Conservation (phyloP, 805 yeast species). For the Pichia exigua region DNA sequence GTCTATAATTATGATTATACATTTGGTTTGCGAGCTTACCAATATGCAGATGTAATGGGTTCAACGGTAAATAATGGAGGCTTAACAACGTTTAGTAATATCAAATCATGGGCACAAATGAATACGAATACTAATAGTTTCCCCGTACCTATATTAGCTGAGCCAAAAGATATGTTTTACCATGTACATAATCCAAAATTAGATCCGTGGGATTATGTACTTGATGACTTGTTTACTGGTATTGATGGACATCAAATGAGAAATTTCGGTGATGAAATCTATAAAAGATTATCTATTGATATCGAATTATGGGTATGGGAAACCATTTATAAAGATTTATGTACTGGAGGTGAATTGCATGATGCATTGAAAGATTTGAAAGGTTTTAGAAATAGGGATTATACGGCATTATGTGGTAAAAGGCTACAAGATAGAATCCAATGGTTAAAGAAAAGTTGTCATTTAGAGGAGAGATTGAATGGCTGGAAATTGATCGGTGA, state of each 20-base stretch:
- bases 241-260: slow-evolving; percentile 14
- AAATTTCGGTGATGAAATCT: slow-evolving; percentile 22
- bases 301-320: slow-evolving; percentile 23
- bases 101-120: slow-evolving; percentile 5
- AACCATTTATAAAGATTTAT: slow-evolving; percentile 15
- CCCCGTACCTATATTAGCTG: slow-evolving; percentile 11
- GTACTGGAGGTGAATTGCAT: slow-evolving; percentile 10
- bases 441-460: slow-evolving; percentile 20
- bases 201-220: slow-evolving; percentile 35
- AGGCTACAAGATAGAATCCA: slow-evolving; percentile 17
- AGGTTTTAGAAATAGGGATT: slow-evolving; percentile 17
- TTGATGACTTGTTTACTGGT: slow-evolving; percentile 15
- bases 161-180: slow-evolving; percentile 24
- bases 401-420: slow-evolving; percentile 15
- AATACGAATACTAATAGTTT: slow-evolving; percentile 4
- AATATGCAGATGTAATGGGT: slow-evolving; percentile 9
- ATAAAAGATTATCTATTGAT: slow-evolving; percentile 15
- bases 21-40: slow-evolving; percentile 12
- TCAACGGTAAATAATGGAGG: slow-evolving; percentile 6
- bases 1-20: slow-evolving; percentile 17
- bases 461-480: background rate
- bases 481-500: slow-evolving; percentile 11
- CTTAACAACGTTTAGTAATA: slow-evolving; percentile 2
- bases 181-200: slow-evolving; percentile 46
- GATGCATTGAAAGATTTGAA: slow-evolving; percentile 11